Base-by-base conservation (phyloP, 768 basidiomycete species). In the Filobasidium wieringae region DNA sequence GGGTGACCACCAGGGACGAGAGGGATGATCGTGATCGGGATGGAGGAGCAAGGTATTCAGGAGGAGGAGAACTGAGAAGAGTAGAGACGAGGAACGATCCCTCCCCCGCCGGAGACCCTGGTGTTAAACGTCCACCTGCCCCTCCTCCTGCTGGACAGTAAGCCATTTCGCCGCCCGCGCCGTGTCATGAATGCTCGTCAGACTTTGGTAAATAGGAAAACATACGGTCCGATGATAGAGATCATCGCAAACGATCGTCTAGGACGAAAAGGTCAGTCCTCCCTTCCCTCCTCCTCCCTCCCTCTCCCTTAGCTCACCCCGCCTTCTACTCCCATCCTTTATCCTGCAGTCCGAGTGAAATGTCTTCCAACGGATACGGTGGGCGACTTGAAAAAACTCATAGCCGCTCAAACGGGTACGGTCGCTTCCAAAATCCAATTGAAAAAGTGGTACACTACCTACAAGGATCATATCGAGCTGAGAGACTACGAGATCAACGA, bases 361-460 rank as follows among this genome's bases (percentile, higher is more conserved):
- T 95, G 92, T 77, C 67, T 74, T 19, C 82, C 88, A 4, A 84
- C 93, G 14, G 95, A 99, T 72, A 97, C 95, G 1, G 88, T 99
- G 33, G 93, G 93, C 39, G 93, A 96, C 72, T 79, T 99, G 62
- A 97, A 97, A 80, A 86, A 86, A 74, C 84, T 99, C 60, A 96
- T 99, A 65, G 93, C 86, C 1, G 93, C 91, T 0, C 95, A 99
- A 74, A 95, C 82, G 0, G 95, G 95, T 54, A 95, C 93, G 15
- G 82, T 88, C 68, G 67, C 76, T 4, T 76, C 74, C 32, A 97
- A 93, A 81, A 93, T 99, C 58, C 81, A 84, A 68, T 77, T 99
- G 53, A 97, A 95, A 84, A 96, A 96, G 80, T 96, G 92, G 95
- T 91, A 95, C 72, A 91, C 81, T 4, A 85, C 82, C 43, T 99